A percentile compares a stretch with the other conserved stretches of the same genome.
These are phyloP conservation scores for Mycena sp. DNA, from an alignment of 1,284 basidiomycete genomes.

Conservation along the genomic window DNA sequence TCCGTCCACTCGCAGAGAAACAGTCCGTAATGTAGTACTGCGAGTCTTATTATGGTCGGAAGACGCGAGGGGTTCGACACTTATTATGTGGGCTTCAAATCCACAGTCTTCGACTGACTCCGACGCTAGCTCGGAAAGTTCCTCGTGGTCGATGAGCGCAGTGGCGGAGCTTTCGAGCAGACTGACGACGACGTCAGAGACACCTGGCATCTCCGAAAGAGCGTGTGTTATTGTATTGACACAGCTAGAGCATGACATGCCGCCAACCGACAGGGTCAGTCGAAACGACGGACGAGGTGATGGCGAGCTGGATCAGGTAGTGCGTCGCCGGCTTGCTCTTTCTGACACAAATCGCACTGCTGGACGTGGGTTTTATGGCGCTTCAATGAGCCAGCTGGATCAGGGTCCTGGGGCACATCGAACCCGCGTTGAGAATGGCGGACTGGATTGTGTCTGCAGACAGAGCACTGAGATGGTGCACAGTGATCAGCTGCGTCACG, in stretches of 20 bases:
- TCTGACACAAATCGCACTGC: constrained; percentile 55
- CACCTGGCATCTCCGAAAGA: constrained; percentile 58
- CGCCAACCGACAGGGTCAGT: constrained; percentile 58
- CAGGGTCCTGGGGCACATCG: constrained; percentile 49
- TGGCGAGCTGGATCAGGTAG: not conserved
- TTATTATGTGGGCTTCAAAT: constrained; percentile 63
- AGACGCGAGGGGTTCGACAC: constrained; percentile 41
- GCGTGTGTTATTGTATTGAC: constrained; percentile 53
- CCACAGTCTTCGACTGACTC: constrained; percentile 67
- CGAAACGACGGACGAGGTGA: constrained; percentile 35
- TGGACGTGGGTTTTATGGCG: constrained; percentile 49
- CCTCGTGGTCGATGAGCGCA: constrained; percentile 48
- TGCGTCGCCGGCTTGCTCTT: not conserved
- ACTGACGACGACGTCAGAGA: constrained; percentile 57
- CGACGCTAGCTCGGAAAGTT: constrained; percentile 46
- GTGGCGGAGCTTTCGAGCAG: constrained; percentile 59
- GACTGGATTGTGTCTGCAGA: constrained; percentile 42
- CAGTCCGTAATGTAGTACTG: constrained; percentile 46
- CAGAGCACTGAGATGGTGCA: constrained; percentile 50
- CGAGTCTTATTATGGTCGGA: not conserved
- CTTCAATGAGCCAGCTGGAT: constrained; percentile 35
- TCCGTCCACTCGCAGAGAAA: constrained; percentile 70
- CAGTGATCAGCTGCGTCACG: constrained; percentile 55
- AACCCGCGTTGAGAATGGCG: constrained; percentile 58
- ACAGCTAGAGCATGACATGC: constrained; percentile 69